Evolutionary conservation across 2,329 filamentous ascomycete genomes (phyloP), one percentile per base, ranked within the genome.

Genomic region (Pseudogymnoascus sp.): DNA sequence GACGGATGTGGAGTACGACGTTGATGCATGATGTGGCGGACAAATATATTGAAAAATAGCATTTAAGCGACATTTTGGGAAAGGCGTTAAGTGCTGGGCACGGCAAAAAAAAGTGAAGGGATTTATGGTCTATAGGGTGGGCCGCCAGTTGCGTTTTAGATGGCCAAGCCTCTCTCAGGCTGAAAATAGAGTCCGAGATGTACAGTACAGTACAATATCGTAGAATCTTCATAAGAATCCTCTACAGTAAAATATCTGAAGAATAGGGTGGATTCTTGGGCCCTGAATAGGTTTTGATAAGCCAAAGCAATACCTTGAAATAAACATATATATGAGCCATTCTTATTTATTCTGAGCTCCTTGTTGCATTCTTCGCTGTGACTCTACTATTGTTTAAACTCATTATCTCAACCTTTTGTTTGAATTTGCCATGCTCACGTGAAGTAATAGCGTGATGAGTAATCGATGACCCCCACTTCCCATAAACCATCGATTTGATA

Each of bases 1-100:
- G 62, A 88, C 86, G 0, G 87, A 90, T 70, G 82, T 90, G 3
- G 82, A 88, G 71, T 90, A 88, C 65, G 87, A 89, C 71, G 75
- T 89, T 33, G 68, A 70, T 55, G 48, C 48, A 4, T 35, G 21
- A 55, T 55, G 48, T 9, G 29, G 29, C 18, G 48, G 48, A 29
- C 15, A 35, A 35, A 55, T 55, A 55, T 55, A 55, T 31, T 35
- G 48, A 29, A 12, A 52, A 15, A 52, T 18, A 21, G 29, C 48
- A 33, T 35, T 55, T 55, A 18, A 55, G 48, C 48, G 48, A 15
- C 12, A 33, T 35, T 55, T 33, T 55, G 18, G 27, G n/a, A 8
- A 29, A 48, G 48, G 29, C 10, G 48, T 55, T 29, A 55, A 33
- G 29, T 35, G 29, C 35, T 55, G 29, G 27, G 48, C 48, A 35